Evolutionary conservation across 2,329 filamentous ascomycete genomes (phyloP).

Genomic region (Aspergillus flavus): DNA sequence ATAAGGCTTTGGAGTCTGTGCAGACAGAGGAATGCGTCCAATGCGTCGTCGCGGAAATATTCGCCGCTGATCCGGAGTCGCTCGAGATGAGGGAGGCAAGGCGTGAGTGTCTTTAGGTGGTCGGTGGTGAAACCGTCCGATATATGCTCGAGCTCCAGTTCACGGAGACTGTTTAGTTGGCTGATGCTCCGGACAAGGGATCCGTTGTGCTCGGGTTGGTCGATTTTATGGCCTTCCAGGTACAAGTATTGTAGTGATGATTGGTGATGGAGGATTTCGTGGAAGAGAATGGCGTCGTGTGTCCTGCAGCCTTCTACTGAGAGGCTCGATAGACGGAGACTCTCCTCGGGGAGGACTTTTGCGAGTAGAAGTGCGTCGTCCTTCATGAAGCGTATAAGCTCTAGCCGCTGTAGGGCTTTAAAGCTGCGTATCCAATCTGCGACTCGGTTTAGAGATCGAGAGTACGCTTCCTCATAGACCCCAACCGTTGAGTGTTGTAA

Average conservation of each 20-base stretch:
- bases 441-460: conserved; percentile 42
- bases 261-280: conserved; percentile 32
- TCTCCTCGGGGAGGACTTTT: conserved; percentile 28
- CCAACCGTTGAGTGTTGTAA: conserved; percentile 48
- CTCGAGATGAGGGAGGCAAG: conserved; percentile 34
- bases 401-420: conserved; percentile 52
- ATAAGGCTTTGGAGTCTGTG: conserved; percentile 31
- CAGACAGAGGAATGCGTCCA: conserved; percentile 28
- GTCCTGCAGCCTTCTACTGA: conserved; percentile 34
- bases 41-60: conserved; percentile 32
- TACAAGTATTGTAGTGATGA: conserved; percentile 30
- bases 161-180: conserved; percentile 31
- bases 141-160: conserved; percentile 30
- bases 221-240: conserved; percentile 33
- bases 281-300: conserved; percentile 25
- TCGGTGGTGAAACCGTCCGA: conserved; percentile 36
- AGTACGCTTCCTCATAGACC: no score
- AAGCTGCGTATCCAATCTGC: conserved; percentile 60
- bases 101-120: conserved; percentile 31
- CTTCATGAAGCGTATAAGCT: conserved; percentile 52
- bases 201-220: conserved; percentile 28
- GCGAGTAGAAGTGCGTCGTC: conserved; percentile 49
- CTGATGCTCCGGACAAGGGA: conserved; percentile 34
- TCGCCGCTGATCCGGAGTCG: conserved; percentile 37
- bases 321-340: conserved; percentile 30